Base-by-base conservation (phyloP, 2,329 filamentous ascomycete genomes). In the Hypocreales sp. region DNA sequence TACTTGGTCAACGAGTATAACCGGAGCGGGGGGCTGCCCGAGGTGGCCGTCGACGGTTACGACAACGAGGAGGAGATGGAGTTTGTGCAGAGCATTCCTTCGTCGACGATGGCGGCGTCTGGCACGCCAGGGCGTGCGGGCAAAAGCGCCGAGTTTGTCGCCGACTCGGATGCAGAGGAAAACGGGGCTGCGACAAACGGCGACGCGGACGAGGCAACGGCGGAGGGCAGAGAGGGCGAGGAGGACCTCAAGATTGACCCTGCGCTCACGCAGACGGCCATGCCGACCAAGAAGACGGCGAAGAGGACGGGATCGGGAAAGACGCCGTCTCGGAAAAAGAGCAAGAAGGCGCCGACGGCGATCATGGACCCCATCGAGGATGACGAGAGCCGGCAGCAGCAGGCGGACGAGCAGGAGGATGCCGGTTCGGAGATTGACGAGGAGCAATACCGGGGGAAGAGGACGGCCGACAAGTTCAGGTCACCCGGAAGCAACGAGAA, bases 1-100 rank as follows among this genome's bases (percentile, higher is more conserved):
- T 45, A 47, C 28, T 37, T 60, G 2, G 23, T 55, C 1, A 44
- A 51, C 3, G 29, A 41, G 17, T 55, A 53, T 26, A 43, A 50
- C 24, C 42, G 50, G 29, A 41, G 40, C 5, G 45, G 47, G 24
- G 39, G 43, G 18, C 38, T 55, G 10, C 53, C 53, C 8, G 46
- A 50, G 10, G 37, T 55, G 8, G 39, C 35, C 3, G 44, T 44
- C 17, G 40, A 36, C 13, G 35, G 40, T 5, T 52, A 41, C 29
- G 37, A 51, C 19, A 47, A 50, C 28, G 35, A 30, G 3, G 41
- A 50, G 18, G 53, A 56, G 29, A 49, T 44, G 40, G 35, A 40
- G 7, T 41, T 47, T 22, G 31, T 55, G 5, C 31, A 37, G 22
- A 37, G 31, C 10, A 32, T 49, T 5, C 36, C 1, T 12, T 18